Evolutionary conservation across 2,329 filamentous ascomycete genomes (phyloP), one percentile per base, ranked within the genome.

Genomic region (Furcasterigmium sp.): DNA sequence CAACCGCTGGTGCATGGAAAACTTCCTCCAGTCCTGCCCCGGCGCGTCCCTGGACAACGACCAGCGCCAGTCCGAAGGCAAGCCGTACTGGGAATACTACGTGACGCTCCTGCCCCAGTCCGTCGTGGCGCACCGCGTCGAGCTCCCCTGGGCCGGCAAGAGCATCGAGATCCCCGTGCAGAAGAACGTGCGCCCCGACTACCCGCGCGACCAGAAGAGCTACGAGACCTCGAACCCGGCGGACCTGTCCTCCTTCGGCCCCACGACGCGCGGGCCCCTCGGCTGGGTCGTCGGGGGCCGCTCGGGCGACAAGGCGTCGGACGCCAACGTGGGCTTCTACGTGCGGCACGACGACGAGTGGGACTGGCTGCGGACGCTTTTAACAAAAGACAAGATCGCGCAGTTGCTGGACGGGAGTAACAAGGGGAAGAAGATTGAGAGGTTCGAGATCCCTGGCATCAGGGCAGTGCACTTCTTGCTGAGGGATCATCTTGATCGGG

Each of bases 301-400:
- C 8, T 49, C 60, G 3, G 64, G 65, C 8, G 65, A 69, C 45
- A 69, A 68, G 45, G 62, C 58, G 3, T 53, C 56, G 1, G 58
- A 68, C 49, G 55, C 55, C n/a, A 73, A 73, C 39, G 58, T 70
- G 4, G 70, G 69, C 1, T 63, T 73, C 46, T 78, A 69, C 49
- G 67, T 71, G 5, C 56, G 65, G 5, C 48, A 63, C 15, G 54
- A 56, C 1, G 65, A 71, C 37, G 69, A 73, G 50, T 75, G 64
- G 48, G 59, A 67, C 5, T 73, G 70, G 70, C 49, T 69, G 20
- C 56, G 63, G 20, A 50, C 45, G n/a, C 42, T 67, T 15, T 54
- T 72, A 48, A 69, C 60, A 2, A 51, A 52, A 9, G 53, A 43
- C 14, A 47, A 45, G 39, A 37, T 53, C 20, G 46, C 46, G 10